Percentiles rank a stretch among this genome's conserved stretches.
These are phyloP conservation scores for Diplodia scrobiculata DNA, from an alignment of 2,329 filamentous ascomycete species.

Conservation along the genomic window DNA sequence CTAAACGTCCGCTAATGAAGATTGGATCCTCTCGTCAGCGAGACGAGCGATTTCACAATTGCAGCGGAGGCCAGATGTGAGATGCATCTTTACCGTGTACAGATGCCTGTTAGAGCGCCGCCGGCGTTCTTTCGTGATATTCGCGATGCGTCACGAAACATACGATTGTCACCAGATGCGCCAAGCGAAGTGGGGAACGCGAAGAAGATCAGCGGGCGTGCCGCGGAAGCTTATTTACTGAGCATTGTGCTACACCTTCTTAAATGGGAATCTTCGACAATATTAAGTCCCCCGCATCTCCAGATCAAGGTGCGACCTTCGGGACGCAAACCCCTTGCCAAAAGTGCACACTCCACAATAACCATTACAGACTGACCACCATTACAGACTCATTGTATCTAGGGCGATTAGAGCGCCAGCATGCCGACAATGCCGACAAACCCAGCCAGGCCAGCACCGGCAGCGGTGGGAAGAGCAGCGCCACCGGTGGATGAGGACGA, in stretches of 20 bases:
- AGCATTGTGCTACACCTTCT: constrained; percentile 7
- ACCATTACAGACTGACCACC: neutral
- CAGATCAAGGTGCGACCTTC: neutral
- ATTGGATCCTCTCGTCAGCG: neutral
- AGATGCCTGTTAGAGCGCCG: neutral
- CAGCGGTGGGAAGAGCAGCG: constrained; percentile 43
- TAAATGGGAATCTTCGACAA: neutral
- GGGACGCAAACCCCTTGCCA: neutral
- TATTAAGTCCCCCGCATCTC: neutral
- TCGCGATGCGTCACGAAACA: neutral
- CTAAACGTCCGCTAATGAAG: neutral
- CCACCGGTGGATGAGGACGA: constrained; percentile 34
- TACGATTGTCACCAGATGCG: neutral
- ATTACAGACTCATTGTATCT: neutral
- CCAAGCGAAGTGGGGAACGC: neutral
- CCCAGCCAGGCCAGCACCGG: constrained; percentile 47
- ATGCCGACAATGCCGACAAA: constrained; percentile 48
- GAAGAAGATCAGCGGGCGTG: constrained; percentile 1
- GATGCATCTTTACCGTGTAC: neutral
- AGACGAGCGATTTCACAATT: neutral
- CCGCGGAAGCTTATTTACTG: neutral
- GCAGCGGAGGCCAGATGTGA: neutral
- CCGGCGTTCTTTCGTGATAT: neutral
- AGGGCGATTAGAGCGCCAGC: constrained; percentile 44
- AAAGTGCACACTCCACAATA: neutral